Conservation (phyloP, 106 monocot genomes). For the Cymbidium sinense region DNA sequence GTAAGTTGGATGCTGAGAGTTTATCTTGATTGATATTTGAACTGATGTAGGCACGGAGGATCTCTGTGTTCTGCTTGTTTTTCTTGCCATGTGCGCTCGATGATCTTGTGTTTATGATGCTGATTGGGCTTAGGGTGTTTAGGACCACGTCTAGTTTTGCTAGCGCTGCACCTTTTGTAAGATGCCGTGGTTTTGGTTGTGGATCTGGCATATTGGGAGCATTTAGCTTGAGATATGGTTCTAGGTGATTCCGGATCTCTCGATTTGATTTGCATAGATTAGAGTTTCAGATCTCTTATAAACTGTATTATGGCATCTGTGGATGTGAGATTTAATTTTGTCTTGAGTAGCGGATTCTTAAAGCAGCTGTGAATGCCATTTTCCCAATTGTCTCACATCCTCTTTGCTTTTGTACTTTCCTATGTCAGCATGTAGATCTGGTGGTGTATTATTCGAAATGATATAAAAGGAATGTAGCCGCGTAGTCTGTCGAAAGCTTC, state of each 20-base stretch:
- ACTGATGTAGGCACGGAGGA: not conserved
- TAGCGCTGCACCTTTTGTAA: not conserved
- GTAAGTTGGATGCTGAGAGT: not conserved
- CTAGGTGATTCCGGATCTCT: not conserved
- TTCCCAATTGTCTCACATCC: not conserved
- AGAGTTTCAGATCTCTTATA: not conserved
- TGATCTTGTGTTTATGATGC: not conserved
- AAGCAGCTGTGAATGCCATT: not conserved
- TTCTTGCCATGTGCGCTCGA: not conserved
- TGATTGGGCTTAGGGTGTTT: slow-evolving; percentile 3
- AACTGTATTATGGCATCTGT: not conserved
- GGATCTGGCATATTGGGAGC: not conserved
- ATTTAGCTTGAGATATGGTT: not conserved
- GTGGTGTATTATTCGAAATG: not conserved
- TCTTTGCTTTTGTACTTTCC: not conserved
- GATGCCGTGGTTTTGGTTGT: not conserved
- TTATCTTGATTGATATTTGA: not conserved
- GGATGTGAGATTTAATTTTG: not conserved
- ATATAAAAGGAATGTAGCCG: not conserved
- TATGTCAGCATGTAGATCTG: not conserved
- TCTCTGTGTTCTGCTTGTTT: not conserved
- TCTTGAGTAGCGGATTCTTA: not conserved
- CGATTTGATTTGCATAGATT: not conserved
- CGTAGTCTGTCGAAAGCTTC: too few species aligned
- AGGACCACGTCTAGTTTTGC: not conserved